These are phyloP conservation scores for Aspergillus proliferans DNA, from an alignment of 2,329 filamentous ascomycete species.

Conservation along the genomic window DNA sequence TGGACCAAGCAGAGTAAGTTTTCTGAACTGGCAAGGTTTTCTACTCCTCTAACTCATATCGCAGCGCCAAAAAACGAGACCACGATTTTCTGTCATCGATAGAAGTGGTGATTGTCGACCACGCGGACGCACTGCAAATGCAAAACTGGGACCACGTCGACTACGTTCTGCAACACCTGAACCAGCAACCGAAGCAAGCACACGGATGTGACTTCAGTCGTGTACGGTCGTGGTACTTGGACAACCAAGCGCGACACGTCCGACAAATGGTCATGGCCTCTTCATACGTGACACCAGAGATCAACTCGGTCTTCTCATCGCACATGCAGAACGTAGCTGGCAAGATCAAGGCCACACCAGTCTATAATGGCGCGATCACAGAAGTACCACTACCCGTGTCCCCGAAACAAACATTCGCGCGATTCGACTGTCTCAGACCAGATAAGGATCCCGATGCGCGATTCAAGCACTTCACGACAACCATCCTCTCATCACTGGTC, in stretches of 20 bases:
- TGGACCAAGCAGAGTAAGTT: conserved; percentile 66
- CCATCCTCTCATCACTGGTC: conserved; percentile 68
- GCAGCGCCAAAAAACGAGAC: conserved; percentile 60
- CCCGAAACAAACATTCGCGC: conserved; percentile 80
- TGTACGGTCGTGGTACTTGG: conserved; percentile 87
- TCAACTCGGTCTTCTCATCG: conserved; percentile 69
- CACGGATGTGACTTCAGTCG: conserved; percentile 93
- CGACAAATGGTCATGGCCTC: conserved; percentile 80
- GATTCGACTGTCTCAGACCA: conserved; percentile 67
- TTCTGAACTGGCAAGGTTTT: conserved; percentile 9
- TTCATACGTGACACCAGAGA: conserved; percentile 80
- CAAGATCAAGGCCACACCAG: conserved; percentile 64
- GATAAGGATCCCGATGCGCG: conserved; percentile 75
- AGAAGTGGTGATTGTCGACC: conserved; percentile 83
- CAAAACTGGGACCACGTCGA: conserved; percentile 98
- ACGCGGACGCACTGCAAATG: conserved; percentile 89
- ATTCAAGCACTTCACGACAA: conserved; percentile 84
- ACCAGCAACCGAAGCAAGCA: conserved; percentile 78
- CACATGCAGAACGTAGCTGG: conserved; percentile 77
- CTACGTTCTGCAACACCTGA: conserved; percentile 85
- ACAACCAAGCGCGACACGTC: conserved; percentile 70
- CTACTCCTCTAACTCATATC: neutral
- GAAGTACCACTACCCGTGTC: conserved; percentile 58
- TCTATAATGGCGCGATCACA: conserved; percentile 66
- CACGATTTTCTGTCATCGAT: conserved; percentile 91